Percentiles rank a stretch among this genome's conserved stretches.
Evolutionary conservation across 352 stramenopile genomes (phyloP).

Genomic region (Globisporangium takayamanum): DNA sequence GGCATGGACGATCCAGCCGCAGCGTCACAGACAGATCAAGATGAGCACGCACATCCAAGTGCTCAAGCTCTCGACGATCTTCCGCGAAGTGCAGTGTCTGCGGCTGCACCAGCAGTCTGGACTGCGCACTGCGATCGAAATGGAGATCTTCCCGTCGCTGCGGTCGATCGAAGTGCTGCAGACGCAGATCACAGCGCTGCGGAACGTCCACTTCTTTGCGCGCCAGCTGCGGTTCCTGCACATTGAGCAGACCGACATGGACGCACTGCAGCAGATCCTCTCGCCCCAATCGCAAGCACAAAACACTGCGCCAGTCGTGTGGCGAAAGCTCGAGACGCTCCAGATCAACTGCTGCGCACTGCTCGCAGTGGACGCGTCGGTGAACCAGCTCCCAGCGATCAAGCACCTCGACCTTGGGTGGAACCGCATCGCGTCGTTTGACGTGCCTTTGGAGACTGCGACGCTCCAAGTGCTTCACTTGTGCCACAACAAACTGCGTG

Average conservation of each 20-base stretch:
- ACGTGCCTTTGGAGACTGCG: constrained; percentile 17
- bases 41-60: constrained; percentile 75
- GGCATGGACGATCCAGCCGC: constrained; percentile 73
- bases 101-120: constrained; percentile 49
- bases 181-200: constrained; percentile 30
- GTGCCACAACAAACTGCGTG: constrained; percentile 58
- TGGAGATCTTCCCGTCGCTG: constrained; percentile 82
- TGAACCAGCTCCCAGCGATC: constrained; percentile 43
- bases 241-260: constrained; percentile 58
- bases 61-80: constrained; percentile 83
- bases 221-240: constrained; percentile 56
- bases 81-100: constrained; percentile 62
- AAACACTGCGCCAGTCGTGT: constrained; percentile 10
- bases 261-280: constrained; percentile 36
- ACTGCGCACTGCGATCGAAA: constrained; percentile 36
- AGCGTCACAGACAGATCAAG: constrained; percentile 52
- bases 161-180: constrained; percentile 55
- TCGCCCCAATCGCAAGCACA: constrained; percentile 13
- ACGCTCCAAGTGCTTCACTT: constrained; percentile 50
- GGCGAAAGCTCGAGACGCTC: constrained; percentile 45
- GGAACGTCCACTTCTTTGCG: constrained; percentile 64
- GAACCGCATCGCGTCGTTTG: constrained; percentile 55
- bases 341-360: constrained; percentile 67
- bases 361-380: constrained; percentile 35
- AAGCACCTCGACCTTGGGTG: constrained; percentile 57